A percentile compares a stretch with the other conserved stretches of the same genome.
Conservation (phyloP, 208 protist genomes). For the Naegleria lovaniensis region DNA sequence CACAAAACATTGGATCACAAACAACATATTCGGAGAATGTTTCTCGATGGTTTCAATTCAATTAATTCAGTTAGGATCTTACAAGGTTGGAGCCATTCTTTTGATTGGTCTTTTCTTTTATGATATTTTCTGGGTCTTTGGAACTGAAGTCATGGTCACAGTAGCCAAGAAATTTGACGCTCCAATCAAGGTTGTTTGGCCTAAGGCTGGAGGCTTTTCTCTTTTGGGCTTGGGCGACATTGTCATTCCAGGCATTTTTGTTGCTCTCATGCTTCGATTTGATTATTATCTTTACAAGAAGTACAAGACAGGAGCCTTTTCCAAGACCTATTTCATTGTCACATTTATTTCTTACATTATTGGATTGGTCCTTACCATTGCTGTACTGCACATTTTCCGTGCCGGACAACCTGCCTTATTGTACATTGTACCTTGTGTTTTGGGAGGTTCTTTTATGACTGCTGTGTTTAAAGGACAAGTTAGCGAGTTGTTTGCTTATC, state of each 20-base stretch:
- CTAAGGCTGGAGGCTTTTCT: conserved; percentile 26
- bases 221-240: conserved; percentile 71
- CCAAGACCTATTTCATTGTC: conserved; percentile 46
- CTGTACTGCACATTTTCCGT: conserved; percentile 60
- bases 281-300: conserved; percentile 37
- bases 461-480: conserved; percentile 47
- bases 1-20: conserved; percentile 62
- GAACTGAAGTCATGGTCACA: conserved; percentile 63
- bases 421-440: conserved; percentile 58
- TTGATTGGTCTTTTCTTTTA: conserved; percentile 65
- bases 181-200: conserved; percentile 66
- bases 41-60: conserved; percentile 43
- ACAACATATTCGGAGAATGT: conserved; percentile 59
- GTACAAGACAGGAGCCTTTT: background rate
- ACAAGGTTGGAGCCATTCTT: conserved; percentile 37
- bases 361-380: conserved; percentile 53
- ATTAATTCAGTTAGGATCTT: background rate
- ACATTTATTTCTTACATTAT: conserved; percentile 48
- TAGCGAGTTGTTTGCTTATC: conserved; percentile 42
- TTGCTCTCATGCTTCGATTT: conserved; percentile 58
- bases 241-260: conserved; percentile 61
- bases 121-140: conserved; percentile 71
- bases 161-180: conserved; percentile 66
- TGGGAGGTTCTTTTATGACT: conserved; percentile 37
- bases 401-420: conserved; percentile 64